A percentile compares a stretch with the other conserved stretches of the same genome.
phyloP scores from a whole-genome alignment of 305 asterid species.

The Salvia sclarea region DNA sequence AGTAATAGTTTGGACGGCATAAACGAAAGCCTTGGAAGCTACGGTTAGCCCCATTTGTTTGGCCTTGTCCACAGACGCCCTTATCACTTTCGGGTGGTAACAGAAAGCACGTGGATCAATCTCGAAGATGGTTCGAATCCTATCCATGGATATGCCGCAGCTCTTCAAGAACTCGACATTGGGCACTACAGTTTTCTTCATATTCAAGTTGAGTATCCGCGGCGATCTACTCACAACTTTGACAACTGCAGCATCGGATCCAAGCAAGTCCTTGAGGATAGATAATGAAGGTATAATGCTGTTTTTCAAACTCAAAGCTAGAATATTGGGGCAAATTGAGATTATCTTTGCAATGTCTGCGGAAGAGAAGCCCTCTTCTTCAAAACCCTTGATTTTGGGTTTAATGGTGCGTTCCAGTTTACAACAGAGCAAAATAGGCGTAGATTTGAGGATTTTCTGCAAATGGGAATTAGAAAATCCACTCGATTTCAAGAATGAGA shows the following conservation, averaged over 20 bases:
- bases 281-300: slow-evolving; percentile 5
- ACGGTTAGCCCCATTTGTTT: neutral
- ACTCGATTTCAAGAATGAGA: neutral
- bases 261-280: neutral
- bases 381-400: slow-evolving; percentile 11
- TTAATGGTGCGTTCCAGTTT: neutral
- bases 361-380: slow-evolving; percentile 8
- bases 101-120: neutral
- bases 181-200: neutral
- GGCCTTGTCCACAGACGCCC: neutral
- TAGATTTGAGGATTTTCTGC: neutral
- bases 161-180: neutral
- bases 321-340: neutral
- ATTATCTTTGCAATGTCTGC: neutral
- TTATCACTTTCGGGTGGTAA: neutral
- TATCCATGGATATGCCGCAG: slow-evolving; percentile 5
- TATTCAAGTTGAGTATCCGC: neutral
- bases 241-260: neutral
- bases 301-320: neutral
- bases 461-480: slow-evolving; percentile 17
- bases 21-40: neutral
- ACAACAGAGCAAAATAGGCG: neutral
- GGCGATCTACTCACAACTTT: neutral
- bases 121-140: neutral
- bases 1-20: neutral